Conservation (phyloP, 345 rosid genomes). For the Citrus mangshanensis region DNA sequence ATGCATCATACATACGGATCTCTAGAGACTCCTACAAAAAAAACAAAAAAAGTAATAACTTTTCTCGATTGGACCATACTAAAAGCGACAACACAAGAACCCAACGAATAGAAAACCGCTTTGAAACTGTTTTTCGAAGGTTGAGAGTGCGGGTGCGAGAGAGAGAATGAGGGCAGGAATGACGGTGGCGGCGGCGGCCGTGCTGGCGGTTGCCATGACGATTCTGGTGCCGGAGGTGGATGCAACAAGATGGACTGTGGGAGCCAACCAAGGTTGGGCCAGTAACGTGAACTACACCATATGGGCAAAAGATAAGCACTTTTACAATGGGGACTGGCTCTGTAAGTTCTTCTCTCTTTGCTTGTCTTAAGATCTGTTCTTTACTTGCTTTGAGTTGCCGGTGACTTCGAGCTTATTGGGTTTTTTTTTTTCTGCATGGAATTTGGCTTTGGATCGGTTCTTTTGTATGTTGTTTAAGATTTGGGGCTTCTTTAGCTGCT, state of each 20-base stretch:
- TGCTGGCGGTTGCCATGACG: constrained; percentile 32
- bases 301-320: constrained; percentile 81
- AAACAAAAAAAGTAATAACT: neutral
- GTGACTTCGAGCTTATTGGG: neutral
- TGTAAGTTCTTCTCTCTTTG: constrained; percentile 40
- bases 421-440: neutral
- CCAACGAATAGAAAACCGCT: neutral
- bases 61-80: too few species aligned
- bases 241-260: constrained; percentile 66
- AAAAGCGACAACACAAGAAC: too few species aligned
- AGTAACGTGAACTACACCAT: constrained; percentile 67
- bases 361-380: constrained; percentile 31
- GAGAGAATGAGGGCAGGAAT: constrained; percentile 26
- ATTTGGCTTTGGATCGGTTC: constrained; percentile 26
- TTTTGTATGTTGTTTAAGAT: neutral
- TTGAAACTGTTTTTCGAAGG: neutral
- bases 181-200: constrained; percentile 23
- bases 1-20: too few species aligned
- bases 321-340: constrained; percentile 94
- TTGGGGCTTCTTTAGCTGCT: neutral
- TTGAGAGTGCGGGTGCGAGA: constrained; percentile 23
- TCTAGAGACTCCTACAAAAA: neutral
- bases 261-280: constrained; percentile 61
- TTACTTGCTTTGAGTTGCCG: neutral
- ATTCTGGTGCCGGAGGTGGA: constrained; percentile 40